Conservation (phyloP, 306 rosid species). For the Crotalaria pallida region DNA sequence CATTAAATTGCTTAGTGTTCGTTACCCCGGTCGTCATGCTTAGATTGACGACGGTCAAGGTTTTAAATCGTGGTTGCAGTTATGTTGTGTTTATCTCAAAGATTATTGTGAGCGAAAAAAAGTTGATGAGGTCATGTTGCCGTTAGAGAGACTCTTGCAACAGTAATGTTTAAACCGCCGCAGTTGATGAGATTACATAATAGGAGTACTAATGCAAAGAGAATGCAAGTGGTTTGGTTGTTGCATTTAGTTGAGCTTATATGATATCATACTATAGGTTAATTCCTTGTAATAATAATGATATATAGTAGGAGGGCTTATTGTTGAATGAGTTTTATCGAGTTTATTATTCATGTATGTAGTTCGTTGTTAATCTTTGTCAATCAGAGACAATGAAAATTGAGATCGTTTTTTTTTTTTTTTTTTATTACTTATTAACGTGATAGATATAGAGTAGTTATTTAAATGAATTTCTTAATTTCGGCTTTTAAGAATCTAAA, state of each 20-base stretch:
- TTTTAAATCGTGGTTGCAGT: no score
- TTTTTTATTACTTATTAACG: no score
- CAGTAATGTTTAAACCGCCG: no score
- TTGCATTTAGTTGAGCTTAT: neutral
- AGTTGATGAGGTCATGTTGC: no score
- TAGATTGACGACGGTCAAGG: no score
- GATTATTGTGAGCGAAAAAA: no score
- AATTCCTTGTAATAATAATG: slow-evolving; percentile 14
- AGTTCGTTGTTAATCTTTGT: neutral
- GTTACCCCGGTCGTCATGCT: slow-evolving; percentile 21
- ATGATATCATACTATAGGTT: neutral
- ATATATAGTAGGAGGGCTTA: neutral
- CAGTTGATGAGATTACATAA: neutral
- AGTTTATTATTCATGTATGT: neutral
- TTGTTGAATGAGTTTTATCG: neutral
- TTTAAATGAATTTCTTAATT: no score
- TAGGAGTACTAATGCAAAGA: neutral
- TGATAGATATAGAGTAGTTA: no score
- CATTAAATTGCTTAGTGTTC: slow-evolving; percentile 56
- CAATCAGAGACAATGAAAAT: neutral
- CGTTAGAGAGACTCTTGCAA: no score
- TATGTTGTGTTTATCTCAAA: no score
- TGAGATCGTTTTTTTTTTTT: no score
- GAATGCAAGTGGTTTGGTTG: neutral
- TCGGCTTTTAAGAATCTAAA: no score